Percentiles rank a stretch among this genome's conserved stretches.
phyloP scores from a whole-genome alignment of 257 asterid genomes.

The Handroanthus guayacan region DNA sequence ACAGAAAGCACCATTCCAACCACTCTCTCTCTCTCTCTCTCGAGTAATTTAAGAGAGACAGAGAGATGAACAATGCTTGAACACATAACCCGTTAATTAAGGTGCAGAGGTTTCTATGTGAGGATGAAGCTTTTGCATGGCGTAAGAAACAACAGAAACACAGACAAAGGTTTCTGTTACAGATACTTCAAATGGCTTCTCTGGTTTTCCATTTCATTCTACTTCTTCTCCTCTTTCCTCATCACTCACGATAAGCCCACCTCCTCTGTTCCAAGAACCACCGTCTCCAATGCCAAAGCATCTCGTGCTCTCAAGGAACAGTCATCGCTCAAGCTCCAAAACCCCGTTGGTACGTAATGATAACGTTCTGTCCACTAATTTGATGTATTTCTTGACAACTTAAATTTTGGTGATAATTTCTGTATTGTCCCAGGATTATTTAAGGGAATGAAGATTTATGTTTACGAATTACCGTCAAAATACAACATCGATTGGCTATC shows the following conservation, averaged over 20 bases:
- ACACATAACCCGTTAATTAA: slow-evolving; percentile 32
- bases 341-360: background rate
- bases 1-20: slow-evolving; percentile 61
- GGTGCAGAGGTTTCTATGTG: slow-evolving; percentile 55
- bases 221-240: slow-evolving; percentile 68
- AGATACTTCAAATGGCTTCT: slow-evolving; percentile 78
- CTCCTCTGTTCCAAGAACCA: slow-evolving; percentile 49
- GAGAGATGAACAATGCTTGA: slow-evolving; percentile 41
- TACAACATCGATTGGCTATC: slow-evolving; percentile 65
- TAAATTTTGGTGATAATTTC: background rate
- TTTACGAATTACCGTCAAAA: slow-evolving; percentile 65
- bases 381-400: background rate
- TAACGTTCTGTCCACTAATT: background rate
- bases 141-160: slow-evolving; percentile 36
- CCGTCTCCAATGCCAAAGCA: slow-evolving; percentile 50
- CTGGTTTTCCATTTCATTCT: slow-evolving; percentile 70
- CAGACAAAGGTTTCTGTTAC: slow-evolving; percentile 46
- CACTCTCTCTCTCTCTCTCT: slow-evolving; percentile 24
- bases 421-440: slow-evolving; percentile 39
- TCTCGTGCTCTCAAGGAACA: slow-evolving; percentile 67
- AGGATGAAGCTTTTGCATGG: slow-evolving; percentile 62
- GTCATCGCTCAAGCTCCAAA: slow-evolving; percentile 29
- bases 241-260: slow-evolving; percentile 50
- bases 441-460: slow-evolving; percentile 59
- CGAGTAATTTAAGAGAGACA: slow-evolving; percentile 35